These are phyloP conservation scores for Puccinia triticina DNA, from an alignment of 1,284 basidiomycete genomes.

Conservation along the genomic window DNA sequence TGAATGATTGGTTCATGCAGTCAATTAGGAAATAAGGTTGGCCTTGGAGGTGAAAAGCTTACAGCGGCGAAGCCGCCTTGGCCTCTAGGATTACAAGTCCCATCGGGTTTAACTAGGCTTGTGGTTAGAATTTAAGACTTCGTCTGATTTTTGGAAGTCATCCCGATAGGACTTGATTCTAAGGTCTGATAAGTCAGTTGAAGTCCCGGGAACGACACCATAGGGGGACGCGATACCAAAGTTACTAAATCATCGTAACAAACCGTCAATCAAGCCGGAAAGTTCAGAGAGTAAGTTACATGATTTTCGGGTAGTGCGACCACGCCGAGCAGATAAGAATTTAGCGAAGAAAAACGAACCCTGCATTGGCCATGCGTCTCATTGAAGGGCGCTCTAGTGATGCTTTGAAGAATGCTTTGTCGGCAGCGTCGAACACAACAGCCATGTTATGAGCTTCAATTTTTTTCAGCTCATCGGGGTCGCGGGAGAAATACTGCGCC, in stretches of 20 bases:
- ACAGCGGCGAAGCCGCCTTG: no score
- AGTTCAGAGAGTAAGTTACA: not conserved
- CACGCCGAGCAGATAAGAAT: not conserved
- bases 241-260: constrained; percentile 49
- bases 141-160: not conserved
- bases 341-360: constrained; percentile 4
- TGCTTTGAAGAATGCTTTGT: constrained; percentile 39
- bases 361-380: constrained; percentile 36
- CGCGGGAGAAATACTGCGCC: constrained; percentile 25
- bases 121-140: not conserved
- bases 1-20: no score
- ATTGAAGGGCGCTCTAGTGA: constrained; percentile 34
- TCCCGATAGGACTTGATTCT: constrained; percentile 55
- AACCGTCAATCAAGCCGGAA: not conserved
- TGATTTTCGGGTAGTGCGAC: not conserved
- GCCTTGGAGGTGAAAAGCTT: no score
- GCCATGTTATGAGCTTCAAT: constrained; percentile 39
- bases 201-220: constrained; percentile 54
- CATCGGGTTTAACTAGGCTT: not conserved
- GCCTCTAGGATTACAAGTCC: not conserved
- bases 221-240: constrained; percentile 59
- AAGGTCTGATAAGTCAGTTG: constrained; percentile 57
- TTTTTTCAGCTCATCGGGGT: constrained; percentile 35
- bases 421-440: constrained; percentile 42
- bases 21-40: no score